phyloP scores from a whole-genome alignment of 2,329 filamentous ascomycete species.

The Penicillium sp. region DNA sequence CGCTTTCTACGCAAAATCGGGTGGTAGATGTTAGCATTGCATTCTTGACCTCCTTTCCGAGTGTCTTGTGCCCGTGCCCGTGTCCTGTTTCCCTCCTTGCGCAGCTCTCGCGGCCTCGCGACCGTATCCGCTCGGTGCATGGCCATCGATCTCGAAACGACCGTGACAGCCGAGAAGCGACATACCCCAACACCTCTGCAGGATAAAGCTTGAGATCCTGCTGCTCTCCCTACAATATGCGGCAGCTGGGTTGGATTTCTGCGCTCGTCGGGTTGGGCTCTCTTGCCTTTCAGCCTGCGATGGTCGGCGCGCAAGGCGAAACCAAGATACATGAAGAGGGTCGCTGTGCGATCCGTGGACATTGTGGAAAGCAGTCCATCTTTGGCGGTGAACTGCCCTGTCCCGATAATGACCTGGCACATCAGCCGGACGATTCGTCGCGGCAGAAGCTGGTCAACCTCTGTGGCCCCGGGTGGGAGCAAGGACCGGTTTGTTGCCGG shows the following conservation, averaged over 20 bases:
- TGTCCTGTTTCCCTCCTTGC: background rate
- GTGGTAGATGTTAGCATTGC: background rate
- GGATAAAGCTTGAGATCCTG: background rate
- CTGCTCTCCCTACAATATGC: constrained; percentile 25
- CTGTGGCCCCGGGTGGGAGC: constrained; percentile 83
- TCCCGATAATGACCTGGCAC: constrained; percentile 81
- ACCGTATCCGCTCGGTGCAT: constrained; percentile 15
- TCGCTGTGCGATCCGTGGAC: constrained; percentile 83
- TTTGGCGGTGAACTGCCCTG: constrained; percentile 90
- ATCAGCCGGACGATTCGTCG: constrained; percentile 68
- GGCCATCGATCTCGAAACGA: background rate
- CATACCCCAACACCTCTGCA: background rate
- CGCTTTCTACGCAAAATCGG: background rate
- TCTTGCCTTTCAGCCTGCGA: constrained; percentile 23
- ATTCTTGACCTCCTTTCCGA: background rate
- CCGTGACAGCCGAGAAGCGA: background rate
- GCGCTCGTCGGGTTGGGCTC: constrained; percentile 28
- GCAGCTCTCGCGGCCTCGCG: background rate
- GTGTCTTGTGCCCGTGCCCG: background rate
- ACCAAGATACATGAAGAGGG: constrained; percentile 73
- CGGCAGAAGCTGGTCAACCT: constrained; percentile 77
- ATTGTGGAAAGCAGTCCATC: constrained; percentile 86
- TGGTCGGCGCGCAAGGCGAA: constrained; percentile 32
- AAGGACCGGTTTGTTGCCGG: constrained; percentile 81
- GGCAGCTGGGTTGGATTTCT: constrained; percentile 28